Conservation (phyloP, 106 monocot species). For the Platanthera guangdongensis region DNA sequence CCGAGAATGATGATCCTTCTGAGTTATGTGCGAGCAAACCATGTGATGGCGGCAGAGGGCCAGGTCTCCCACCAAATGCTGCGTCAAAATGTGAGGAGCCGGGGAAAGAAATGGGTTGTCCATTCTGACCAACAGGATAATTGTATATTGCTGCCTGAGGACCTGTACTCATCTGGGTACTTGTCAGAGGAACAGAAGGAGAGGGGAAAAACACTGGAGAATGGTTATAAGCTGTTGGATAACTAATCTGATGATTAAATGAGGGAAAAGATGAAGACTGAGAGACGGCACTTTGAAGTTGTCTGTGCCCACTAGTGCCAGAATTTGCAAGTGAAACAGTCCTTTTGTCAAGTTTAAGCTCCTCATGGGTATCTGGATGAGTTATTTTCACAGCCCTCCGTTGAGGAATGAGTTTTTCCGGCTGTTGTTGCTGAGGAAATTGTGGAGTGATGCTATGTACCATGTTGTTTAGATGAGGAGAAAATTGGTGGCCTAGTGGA, state of each 20-base stretch:
- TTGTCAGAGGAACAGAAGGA: conserved; percentile 29
- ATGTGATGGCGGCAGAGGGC: conserved; percentile 4
- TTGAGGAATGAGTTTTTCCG: conserved; percentile 12
- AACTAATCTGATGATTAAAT: conserved; percentile 25
- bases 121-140: conserved; percentile 44
- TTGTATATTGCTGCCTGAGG: conserved; percentile 33
- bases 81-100: conserved; percentile 13
- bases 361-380: conserved; percentile 32
- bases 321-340: conserved; percentile 13
- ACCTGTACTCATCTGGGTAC: conserved; percentile 37
- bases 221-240: conserved; percentile 19
- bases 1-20: conserved; percentile 19
- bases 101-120: conserved; percentile 30
- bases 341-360: conserved; percentile 25
- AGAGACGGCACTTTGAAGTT: conserved; percentile 12
- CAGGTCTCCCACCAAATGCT: neutral
- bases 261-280: conserved; percentile 16
- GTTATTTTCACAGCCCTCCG: conserved; percentile 28
- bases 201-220: conserved; percentile 26
- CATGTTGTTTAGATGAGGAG: conserved; percentile 35
- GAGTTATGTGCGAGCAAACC: conserved; percentile 15
- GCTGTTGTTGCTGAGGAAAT: conserved; percentile 37
- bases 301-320: conserved; percentile 11
- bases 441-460: conserved; percentile 33
- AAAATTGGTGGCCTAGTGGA: conserved; percentile 49